Percentiles rank a stretch among this genome's conserved stretches.
These are phyloP conservation scores for Saccharomycopsis babjevae DNA, from an alignment of 805 yeast genomes.

Conservation along the genomic window DNA sequence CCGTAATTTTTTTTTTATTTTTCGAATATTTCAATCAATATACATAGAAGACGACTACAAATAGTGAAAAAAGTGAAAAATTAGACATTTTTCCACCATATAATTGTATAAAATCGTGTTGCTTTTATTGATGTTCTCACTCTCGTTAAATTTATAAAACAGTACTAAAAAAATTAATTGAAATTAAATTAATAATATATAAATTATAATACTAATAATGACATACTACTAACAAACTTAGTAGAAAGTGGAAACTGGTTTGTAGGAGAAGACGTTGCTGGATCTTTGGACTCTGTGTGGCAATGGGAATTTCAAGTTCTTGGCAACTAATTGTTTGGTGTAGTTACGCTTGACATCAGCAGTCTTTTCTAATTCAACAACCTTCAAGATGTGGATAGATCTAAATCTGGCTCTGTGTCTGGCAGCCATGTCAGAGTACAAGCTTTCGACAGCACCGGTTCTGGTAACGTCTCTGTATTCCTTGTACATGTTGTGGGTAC, in stretches of 20 bases:
- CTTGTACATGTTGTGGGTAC: conserved; percentile 99
- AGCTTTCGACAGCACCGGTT: conserved; percentile 95
- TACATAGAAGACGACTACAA: neutral
- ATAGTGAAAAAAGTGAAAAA: neutral
- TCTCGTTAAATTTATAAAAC: neutral
- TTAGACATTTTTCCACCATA: neutral
- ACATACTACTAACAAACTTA: conserved; percentile 31
- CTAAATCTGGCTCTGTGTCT: conserved; percentile 99
- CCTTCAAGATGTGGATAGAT: conserved; percentile 98
- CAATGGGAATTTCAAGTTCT: conserved; percentile 98
- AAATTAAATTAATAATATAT: conserved; percentile 1
- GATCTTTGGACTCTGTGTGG: conserved; percentile 98
- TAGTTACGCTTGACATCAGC: conserved; percentile 99
- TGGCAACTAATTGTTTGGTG: conserved; percentile 92
- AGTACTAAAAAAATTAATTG: neutral
- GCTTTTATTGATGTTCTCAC: neutral
- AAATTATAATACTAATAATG: conserved; percentile 1
- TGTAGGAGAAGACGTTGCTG: conserved; percentile 76
- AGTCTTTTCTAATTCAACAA: conserved; percentile 95
- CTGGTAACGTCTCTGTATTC: conserved; percentile 99
- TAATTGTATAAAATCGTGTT: neutral
- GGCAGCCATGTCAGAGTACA: conserved; percentile 99
- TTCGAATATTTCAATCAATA: no score
- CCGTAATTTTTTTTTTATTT: neutral
- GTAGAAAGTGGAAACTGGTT: conserved; percentile 97